phyloP scores from a whole-genome alignment of 306 rosid species.

The Vigna unguiculata region DNA sequence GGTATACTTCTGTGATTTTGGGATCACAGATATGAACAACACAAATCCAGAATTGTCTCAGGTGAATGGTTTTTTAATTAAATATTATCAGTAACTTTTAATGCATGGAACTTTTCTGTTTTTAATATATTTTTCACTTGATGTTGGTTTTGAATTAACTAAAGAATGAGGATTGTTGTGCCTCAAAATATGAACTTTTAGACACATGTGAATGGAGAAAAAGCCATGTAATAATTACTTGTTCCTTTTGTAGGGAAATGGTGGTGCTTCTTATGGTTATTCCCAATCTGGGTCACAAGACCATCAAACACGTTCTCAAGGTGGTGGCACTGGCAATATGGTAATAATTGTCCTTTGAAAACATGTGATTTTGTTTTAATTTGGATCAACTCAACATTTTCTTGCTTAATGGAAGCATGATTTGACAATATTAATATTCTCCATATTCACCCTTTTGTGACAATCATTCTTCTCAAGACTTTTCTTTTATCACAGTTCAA shows the following conservation, averaged over 20 bases:
- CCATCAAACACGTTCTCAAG: slow-evolving; percentile 42
- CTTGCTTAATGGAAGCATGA: slow-evolving; percentile 22
- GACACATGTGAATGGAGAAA: neutral
- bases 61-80: slow-evolving; percentile 47
- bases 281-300: slow-evolving; percentile 59
- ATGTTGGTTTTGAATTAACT: slow-evolving; percentile 13
- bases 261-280: slow-evolving; percentile 48
- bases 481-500: slow-evolving; percentile 15
- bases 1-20: slow-evolving; percentile 64
- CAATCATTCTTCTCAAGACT: slow-evolving; percentile 11
- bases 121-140: neutral
- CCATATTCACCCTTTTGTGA: neutral
- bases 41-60: slow-evolving; percentile 65
- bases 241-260: slow-evolving; percentile 65
- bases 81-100: neutral
- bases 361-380: slow-evolving; percentile 23
- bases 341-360: slow-evolving; percentile 54
- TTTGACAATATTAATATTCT: slow-evolving; percentile 10
- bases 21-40: slow-evolving; percentile 74
- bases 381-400: slow-evolving; percentile 22
- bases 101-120: neutral
- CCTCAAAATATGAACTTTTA: slow-evolving; percentile 6
- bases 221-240: slow-evolving; percentile 25
- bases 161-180: slow-evolving; percentile 25
- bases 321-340: slow-evolving; percentile 63